Base-by-base conservation (phyloP, 1,284 basidiomycete genomes). In the Jaminaea rosea region DNA sequence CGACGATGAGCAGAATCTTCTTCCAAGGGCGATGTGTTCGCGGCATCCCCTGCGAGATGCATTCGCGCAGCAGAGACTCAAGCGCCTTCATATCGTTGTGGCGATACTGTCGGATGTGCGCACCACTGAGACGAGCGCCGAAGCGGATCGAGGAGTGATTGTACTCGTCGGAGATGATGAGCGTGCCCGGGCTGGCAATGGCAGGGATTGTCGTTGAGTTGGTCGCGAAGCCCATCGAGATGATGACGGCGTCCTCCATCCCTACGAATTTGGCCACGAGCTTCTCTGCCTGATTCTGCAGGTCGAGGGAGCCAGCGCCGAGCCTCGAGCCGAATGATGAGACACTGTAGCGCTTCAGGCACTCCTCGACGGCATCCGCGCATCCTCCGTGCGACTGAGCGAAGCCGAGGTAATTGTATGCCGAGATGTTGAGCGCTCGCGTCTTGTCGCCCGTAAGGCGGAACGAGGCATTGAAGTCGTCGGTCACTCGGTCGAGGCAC, bases 331-430 rank as follows among this genome's bases (percentile, higher is more conserved):
- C 89, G 56, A 84, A 84, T 0, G 84, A 79, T 11, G 84, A 83
- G 29, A 94, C 77, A 36, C 92, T 91, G 54, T 75, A 68, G 26
- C 60, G 54, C 37, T 59, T 53, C 27, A 75, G 54, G n/a, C 59
- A 62, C 15, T 52, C 50, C 69, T 92, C 88, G 15, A 91, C 91
- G 0, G 87, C 87, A 69, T 97, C 92, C 1, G 93, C 87, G 69
- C 91, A 96, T 9, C 87, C 87, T 26, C 94, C 93, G 13, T 83
- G 82, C 24, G 86, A 88, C 75, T 96, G 90, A 1, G 93, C 93
- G 70, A 98, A 99, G 4, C 94, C 93, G 65, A 99, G 88, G 74
- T 99, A 99, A 78, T 99, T 99, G 80, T 99, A 98, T 4, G 91
- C 96, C 8, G 90, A 93, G 63, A 97, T 85, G 76, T 99, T 99